These are phyloP conservation scores for Casuarina glauca DNA, from an alignment of 306 rosid species.

Conservation along the genomic window DNA sequence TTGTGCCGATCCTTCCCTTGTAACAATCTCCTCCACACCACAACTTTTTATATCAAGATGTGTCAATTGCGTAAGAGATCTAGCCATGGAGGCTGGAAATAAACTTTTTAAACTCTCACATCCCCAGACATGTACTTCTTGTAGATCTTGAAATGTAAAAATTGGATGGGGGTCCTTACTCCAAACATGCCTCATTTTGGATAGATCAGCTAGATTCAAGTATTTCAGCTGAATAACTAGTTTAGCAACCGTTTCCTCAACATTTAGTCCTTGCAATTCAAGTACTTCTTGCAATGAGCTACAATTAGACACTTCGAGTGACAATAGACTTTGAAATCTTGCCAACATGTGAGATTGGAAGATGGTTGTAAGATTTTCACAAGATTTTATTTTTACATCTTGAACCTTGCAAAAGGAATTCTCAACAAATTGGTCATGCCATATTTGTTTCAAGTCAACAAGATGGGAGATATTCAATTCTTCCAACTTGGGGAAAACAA, in stretches of 20 bases:
- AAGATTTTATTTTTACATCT: too few species aligned
- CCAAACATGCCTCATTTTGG: neutral
- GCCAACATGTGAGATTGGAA: too few species aligned
- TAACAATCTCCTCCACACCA: neutral
- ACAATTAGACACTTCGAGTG: conserved; percentile 4
- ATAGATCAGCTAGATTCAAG: too few species aligned
- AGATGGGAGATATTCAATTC: fast-evolving
- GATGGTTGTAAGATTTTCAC: too few species aligned
- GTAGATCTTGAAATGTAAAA: conserved; percentile 3
- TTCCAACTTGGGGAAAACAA: too few species aligned
- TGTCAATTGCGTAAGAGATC: neutral
- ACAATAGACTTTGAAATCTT: conserved; percentile 5
- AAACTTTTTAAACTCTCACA: conserved; percentile 7
- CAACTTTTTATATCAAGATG: neutral
- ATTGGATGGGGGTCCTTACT: conserved; percentile 1
- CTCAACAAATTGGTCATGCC: too few species aligned
- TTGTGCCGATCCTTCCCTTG: neutral
- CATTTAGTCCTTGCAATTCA: neutral
- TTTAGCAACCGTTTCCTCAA: neutral
- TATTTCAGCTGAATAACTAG: neutral
- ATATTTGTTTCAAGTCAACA: too few species aligned
- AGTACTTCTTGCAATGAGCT: conserved; percentile 12
- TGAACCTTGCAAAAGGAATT: too few species aligned
- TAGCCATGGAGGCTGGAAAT: conserved; percentile 17
- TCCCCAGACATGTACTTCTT: fast-evolving